These are phyloP conservation scores for Filobasidium wieringae DNA, from an alignment of 768 basidiomycete genomes.

Conservation along the genomic window DNA sequence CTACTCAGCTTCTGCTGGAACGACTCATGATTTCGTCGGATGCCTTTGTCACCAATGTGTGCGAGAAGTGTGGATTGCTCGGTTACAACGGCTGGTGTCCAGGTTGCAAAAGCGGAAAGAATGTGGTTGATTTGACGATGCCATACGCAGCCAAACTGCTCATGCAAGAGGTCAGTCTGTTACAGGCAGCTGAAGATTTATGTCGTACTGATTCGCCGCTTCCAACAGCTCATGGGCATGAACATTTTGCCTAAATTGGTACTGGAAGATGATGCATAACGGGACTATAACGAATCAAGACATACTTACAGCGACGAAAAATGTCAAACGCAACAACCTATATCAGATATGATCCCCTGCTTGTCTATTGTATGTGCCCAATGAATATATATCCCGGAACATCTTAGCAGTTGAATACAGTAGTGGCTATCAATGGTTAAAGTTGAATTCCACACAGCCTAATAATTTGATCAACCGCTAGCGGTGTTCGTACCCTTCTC, in stretches of 20 bases:
- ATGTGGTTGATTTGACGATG: slow-evolving; percentile 87
- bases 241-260: slow-evolving; percentile 83
- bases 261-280: slow-evolving; percentile 47
- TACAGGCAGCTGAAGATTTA: background rate
- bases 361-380: no score
- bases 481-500: slow-evolving; percentile 7
- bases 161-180: slow-evolving; percentile 37
- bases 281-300: no score
- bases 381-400: no score
- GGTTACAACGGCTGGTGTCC: slow-evolving; percentile 72
- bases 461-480: background rate
- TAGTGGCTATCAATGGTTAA: background rate
- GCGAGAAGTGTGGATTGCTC: slow-evolving; percentile 85
- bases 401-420: no score
- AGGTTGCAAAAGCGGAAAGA: slow-evolving; percentile 96
- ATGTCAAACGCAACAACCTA: no score
- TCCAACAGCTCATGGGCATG: slow-evolving; percentile 79
- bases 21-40: slow-evolving; percentile 98
- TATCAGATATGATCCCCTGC: no score
- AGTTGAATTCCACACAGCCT: background rate
- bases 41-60: slow-evolving; percentile 93
- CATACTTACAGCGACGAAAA: no score
- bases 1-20: slow-evolving; percentile 88
- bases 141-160: slow-evolving; percentile 81
- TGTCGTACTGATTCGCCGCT: background rate